Evolutionary conservation across 2,329 filamentous ascomycete species (phyloP).

Genomic region (Colletotrichum sp.): DNA sequence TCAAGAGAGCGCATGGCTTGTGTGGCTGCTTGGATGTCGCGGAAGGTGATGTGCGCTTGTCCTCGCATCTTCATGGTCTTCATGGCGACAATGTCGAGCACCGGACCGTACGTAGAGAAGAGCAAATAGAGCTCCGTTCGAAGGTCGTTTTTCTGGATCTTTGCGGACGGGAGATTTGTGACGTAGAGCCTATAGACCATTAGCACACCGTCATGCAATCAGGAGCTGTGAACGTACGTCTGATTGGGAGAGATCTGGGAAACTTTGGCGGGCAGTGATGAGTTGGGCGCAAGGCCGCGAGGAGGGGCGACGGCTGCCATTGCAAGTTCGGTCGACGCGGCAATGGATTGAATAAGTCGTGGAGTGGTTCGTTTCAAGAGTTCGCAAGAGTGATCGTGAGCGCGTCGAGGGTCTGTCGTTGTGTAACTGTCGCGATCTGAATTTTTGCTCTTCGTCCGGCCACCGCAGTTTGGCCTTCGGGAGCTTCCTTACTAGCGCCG

Average conservation of each 20-base stretch:
- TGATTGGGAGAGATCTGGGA: slow-evolving; percentile 72
- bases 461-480: slow-evolving; percentile 10
- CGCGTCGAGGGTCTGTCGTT: background rate
- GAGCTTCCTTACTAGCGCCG: slow-evolving; percentile 7
- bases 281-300: slow-evolving; percentile 44
- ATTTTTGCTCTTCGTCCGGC: slow-evolving; percentile 4
- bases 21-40: slow-evolving; percentile 88
- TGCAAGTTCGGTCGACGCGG: slow-evolving; percentile 12
- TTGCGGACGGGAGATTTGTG: slow-evolving; percentile 83
- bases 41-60: slow-evolving; percentile 91
- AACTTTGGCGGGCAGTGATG: slow-evolving; percentile 54
- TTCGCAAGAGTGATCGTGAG: background rate
- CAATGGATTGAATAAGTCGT: background rate
- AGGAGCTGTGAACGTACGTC: slow-evolving; percentile 61
- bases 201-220: background rate
- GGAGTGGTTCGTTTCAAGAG: background rate
- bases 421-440: slow-evolving; percentile 3
- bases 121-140: slow-evolving; percentile 89
- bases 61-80: slow-evolving; percentile 94
- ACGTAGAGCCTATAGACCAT: slow-evolving; percentile 74
- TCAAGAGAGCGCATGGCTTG: slow-evolving; percentile 92
- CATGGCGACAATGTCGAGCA: slow-evolving; percentile 89
- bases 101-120: slow-evolving; percentile 91
- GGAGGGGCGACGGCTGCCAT: slow-evolving; percentile 41
- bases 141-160: slow-evolving; percentile 88